Evolutionary conservation across 2,329 filamentous ascomycete genomes (phyloP).

Genomic region (Xylaria sp.): DNA sequence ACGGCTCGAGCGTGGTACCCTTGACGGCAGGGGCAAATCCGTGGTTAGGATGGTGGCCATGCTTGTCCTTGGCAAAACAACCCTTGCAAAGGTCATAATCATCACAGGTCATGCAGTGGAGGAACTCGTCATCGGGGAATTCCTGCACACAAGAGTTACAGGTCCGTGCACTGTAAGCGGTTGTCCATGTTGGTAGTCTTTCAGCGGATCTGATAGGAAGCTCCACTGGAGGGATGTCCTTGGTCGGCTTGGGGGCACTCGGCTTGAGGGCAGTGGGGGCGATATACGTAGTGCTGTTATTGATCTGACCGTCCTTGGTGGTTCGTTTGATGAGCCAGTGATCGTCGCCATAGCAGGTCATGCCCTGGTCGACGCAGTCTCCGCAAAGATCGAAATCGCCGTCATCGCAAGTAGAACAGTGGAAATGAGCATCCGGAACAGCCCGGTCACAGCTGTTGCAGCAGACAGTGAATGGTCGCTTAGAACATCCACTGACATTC

Average conservation of each 20-base stretch:
- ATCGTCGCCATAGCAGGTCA: slow-evolving; percentile 74
- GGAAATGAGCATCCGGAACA: slow-evolving; percentile 84
- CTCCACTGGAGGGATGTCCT: slow-evolving; percentile 8
- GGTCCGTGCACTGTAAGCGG: slow-evolving; percentile 52
- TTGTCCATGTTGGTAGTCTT: slow-evolving; percentile 8
- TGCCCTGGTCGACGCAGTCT: slow-evolving; percentile 73
- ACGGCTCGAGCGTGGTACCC: slow-evolving; percentile 61
- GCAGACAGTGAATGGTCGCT: slow-evolving; percentile 74
- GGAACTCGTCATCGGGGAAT: slow-evolving; percentile 75
- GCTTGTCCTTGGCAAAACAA: slow-evolving; percentile 75
- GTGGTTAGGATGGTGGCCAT: slow-evolving; percentile 91
- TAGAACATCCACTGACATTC: slow-evolving; percentile 17
- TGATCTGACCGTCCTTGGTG: slow-evolving; percentile 75
- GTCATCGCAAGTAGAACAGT: slow-evolving; percentile 90
- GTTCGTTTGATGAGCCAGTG: slow-evolving; percentile 96
- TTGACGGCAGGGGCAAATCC: slow-evolving; percentile 71
- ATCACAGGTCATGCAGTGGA: slow-evolving; percentile 82
- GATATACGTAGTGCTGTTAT: slow-evolving; percentile 87
- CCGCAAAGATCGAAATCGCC: slow-evolving; percentile 95
- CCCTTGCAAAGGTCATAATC: slow-evolving; percentile 90
- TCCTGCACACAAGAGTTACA: slow-evolving; percentile 72
- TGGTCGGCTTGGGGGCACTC: slow-evolving; percentile 37
- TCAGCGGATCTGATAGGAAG: slow-evolving; percentile 26
- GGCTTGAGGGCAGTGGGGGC: slow-evolving; percentile 74
- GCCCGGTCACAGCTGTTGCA: slow-evolving; percentile 87